Percentiles rank a stretch among this genome's conserved stretches.
phyloP scores from a whole-genome alignment of 352 stramenopile species.

The Phytopythium cucurbitacearum region DNA sequence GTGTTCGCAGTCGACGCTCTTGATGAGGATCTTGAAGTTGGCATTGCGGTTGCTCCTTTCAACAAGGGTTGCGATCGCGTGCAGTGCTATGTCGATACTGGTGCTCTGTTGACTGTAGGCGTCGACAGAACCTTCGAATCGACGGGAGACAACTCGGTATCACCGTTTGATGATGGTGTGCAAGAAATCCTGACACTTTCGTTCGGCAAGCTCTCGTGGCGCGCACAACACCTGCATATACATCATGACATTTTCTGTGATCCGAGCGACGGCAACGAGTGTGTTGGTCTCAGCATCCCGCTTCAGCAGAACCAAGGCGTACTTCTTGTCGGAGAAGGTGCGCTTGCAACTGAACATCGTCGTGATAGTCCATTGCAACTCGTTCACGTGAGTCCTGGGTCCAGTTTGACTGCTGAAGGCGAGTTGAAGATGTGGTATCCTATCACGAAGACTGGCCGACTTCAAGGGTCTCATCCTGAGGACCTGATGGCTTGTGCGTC shows the following conservation, averaged over 20 bases:
- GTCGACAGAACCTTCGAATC: slow-evolving; percentile 2
- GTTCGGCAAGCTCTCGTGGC: slow-evolving; percentile 40
- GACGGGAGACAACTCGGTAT: too few relatives aligned
- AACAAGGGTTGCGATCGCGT: too few relatives aligned
- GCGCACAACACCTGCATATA: slow-evolving; percentile 19
- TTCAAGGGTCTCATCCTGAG: background rate
- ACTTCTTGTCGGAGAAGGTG: slow-evolving; percentile 26
- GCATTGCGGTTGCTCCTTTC: background rate
- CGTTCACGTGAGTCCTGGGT: slow-evolving; percentile 3
- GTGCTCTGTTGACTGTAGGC: background rate
- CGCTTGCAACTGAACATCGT: slow-evolving; percentile 16
- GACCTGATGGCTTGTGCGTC: too few relatives aligned
- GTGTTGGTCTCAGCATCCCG: slow-evolving; percentile 28
- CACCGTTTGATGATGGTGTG: background rate
- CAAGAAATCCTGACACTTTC: slow-evolving; percentile 28
- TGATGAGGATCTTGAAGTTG: background rate
- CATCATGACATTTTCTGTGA: slow-evolving; percentile 19
- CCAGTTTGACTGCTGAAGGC: slow-evolving; percentile 9
- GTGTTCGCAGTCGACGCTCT: background rate
- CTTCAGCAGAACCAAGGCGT: slow-evolving; percentile 14
- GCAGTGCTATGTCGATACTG: background rate
- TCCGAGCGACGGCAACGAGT: slow-evolving; percentile 13
- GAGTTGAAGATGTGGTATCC: background rate
- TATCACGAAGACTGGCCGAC: background rate
- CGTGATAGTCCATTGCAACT: slow-evolving; percentile 4